Evolutionary conservation across 257 asterid species (phyloP), one percentile per base, ranked within the genome.

Genomic region (Anisodus tanguticus): DNA sequence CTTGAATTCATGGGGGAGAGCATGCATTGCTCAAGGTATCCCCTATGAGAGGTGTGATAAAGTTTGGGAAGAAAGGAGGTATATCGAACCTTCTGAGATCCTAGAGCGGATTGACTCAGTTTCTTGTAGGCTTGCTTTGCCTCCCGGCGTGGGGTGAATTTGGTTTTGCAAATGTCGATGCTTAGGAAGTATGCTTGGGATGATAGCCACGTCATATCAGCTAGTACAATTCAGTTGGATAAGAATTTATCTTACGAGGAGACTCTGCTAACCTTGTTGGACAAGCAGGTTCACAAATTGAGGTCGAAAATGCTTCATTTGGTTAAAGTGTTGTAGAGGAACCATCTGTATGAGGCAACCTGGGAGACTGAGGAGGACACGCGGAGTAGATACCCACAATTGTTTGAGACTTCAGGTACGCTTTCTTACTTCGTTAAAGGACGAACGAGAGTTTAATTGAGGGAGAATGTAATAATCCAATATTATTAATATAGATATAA

Each of bases 311-410:
- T 9, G 70, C 41, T 63, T 63, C 19, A 0, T 63, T 63, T 22
- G 41, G 70, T 63, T 63, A 22, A 63, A 63, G 3, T 63, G 70
- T 63, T 63, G 70, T 26, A 41, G 70, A 63, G 41, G 70, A 63
- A 63, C 41, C 70, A 63, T 63, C 41, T 8, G 4, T 8, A 63
- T 6, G 41, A 63, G 41, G 70, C 41, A 26, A 63, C 70, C 22
- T 63, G 15, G 26, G 70, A 63, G 41, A 63, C 9, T 41, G 26
- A 22, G 26, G 0, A 63, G 41, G 70, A 13, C 3, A 63, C 22
- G 70, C 41, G 9, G 70, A 41, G 5, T 3, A 41, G 45, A 3
- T 41, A 5, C 41, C 35, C 70, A 10, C 8, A 22, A 41, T 16
- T 3, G 17, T 63, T 63, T 63, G 70, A 63, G 13, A 63, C 70